Base-by-base conservation (phyloP, 805 yeast genomes). In the Starmerella ratchasimensis region DNA sequence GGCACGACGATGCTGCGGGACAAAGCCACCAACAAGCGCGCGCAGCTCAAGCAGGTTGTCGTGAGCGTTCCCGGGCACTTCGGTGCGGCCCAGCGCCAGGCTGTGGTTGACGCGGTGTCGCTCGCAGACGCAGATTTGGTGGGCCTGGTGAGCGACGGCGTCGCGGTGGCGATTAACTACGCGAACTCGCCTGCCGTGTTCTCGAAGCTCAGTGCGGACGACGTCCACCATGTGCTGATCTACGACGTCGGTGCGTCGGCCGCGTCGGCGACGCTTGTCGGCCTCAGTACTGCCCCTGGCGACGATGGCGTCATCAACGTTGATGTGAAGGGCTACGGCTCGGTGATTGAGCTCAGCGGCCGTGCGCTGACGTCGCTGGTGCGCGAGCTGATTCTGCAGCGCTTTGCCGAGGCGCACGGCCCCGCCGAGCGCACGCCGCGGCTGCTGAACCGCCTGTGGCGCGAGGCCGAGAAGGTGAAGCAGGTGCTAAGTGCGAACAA, bases 161-260 rank as follows among this genome's bases (percentile, higher is more conserved):
- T 82, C n/a, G 90, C 97, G 2, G 83, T 82, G 13, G 94, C 93
- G 1, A 59, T 81, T 31, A 81, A 83, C 52, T 86, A 73, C 55
- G 81, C 82, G 1, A 65, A 80, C 23, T 67, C 69, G 31, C 66
- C 72, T 34, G 37, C 44, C 10, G 42, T 37, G 17, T 23, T 33
- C 10, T 28, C 46, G 8, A 63, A 64, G 22, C 69, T 69, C 43
- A 50, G 52, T 10, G 56, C 56, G 3, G 67, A 64, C 2, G 67
- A 64, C 3, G 68, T 65, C 39, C 72, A 72, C 48, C 68, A 73
- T 51, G 80, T 80, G 53, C 54, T 83, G 34, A 69, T 90, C 25
- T 83, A 77, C 54, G 98, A 90, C 56, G 71, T 80, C 71, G 98
- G 98, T 33, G 88, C 94, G 4, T 93, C 93, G 1, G 76, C 93